Evolutionary conservation across 164 flowering plant species (phyloP).

Genomic region (Nymphaea thermarum): DNA sequence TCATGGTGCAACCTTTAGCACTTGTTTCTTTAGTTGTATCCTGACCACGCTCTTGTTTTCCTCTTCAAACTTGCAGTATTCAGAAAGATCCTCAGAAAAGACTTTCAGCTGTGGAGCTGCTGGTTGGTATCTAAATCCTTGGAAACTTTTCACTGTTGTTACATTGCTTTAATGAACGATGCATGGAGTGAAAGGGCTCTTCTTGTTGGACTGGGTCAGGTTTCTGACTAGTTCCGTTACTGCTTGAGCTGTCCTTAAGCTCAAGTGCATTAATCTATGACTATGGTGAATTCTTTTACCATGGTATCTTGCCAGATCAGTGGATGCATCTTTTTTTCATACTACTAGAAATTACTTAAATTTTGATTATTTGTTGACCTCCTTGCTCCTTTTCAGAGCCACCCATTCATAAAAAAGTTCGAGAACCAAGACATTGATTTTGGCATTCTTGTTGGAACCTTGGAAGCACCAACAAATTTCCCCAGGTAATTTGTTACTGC

Average conservation of each 20-base stretch:
- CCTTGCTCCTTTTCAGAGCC: conserved; percentile 34
- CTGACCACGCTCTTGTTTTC: background rate
- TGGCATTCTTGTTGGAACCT: conserved; percentile 53
- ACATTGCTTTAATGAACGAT: background rate
- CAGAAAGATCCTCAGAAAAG: conserved; percentile 82
- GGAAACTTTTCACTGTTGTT: background rate
- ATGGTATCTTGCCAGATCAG: too few species aligned
- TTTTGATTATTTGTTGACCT: background rate
- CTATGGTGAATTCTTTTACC: too few species aligned
- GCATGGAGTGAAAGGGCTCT: too few species aligned
- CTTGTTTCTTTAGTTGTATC: background rate
- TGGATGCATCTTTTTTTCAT: background rate
- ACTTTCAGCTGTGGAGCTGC: conserved; percentile 67
- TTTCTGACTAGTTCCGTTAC: too few species aligned
- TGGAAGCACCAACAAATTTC: conserved; percentile 77
- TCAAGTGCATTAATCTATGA: too few species aligned
- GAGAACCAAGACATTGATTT: conserved; percentile 87
- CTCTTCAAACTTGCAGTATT: conserved; percentile 43
- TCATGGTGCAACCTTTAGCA: background rate
- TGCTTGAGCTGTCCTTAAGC: too few species aligned
- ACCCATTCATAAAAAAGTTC: conserved; percentile 87
- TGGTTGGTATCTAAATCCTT: conserved; percentile 39
- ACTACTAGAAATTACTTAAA: background rate
- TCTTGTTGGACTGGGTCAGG: too few species aligned
- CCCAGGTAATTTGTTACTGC: conserved; percentile 23